Evolutionary conservation across 2,329 filamentous ascomycete species (phyloP).

Genomic region (Alternaria infectoria): DNA sequence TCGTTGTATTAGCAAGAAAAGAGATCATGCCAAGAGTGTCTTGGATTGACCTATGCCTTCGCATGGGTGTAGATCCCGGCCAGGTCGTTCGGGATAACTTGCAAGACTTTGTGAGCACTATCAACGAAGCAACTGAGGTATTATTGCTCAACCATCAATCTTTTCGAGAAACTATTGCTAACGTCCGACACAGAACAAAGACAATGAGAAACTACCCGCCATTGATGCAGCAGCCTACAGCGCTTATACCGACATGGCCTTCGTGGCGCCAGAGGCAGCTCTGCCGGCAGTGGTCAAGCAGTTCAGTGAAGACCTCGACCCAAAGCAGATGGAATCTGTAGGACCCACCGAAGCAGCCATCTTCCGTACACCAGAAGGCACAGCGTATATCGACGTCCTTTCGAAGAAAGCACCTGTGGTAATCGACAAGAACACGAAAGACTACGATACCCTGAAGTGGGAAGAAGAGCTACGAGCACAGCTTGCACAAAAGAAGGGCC

Average conservation of each 20-base stretch:
- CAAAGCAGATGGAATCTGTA: conserved; percentile 71
- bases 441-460: conserved; percentile 97
- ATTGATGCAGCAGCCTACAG: conserved; percentile 77
- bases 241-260: conserved; percentile 88
- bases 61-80: conserved; percentile 82
- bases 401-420: conserved; percentile 77
- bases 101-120: conserved; percentile 70
- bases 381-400: conserved; percentile 86
- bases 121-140: conserved; percentile 65
- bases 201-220: conserved; percentile 31
- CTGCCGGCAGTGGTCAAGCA: conserved; percentile 77
- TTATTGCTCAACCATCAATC: conserved; percentile 40
- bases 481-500: conserved; percentile 90
- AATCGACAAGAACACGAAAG: conserved; percentile 88
- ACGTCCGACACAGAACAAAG: conserved; percentile 18
- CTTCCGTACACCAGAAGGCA: conserved; percentile 87
- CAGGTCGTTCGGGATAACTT: conserved; percentile 71
- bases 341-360: conserved; percentile 92
- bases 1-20: conserved; percentile 78
- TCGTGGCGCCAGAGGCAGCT: conserved; percentile 85
- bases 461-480: conserved; percentile 89
- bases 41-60: conserved; percentile 90
- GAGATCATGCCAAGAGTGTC: conserved; percentile 77
- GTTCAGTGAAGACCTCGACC: conserved; percentile 75
- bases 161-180: neutral